Conservation (phyloP, 768 basidiomycete species). For the Kwoniella europaea region DNA sequence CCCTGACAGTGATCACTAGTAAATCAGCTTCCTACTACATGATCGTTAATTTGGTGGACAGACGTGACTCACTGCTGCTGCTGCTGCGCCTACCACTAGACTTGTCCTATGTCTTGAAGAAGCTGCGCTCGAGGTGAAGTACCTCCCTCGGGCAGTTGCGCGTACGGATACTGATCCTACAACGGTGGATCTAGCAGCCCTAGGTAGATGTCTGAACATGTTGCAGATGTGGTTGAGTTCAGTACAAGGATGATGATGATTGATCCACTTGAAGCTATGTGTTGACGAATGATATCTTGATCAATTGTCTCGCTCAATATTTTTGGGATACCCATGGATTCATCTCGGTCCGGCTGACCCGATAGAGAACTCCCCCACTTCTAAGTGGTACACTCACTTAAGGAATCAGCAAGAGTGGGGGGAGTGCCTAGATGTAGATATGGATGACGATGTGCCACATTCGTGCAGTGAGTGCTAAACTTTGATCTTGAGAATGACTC, state of each 20-base stretch:
- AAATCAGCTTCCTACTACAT: neutral
- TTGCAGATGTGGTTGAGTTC: neutral
- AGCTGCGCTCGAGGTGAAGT: neutral
- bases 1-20: neutral
- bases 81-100: constrained; percentile 1
- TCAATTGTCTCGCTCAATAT: too few relatives aligned
- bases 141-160: neutral
- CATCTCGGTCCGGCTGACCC: too few relatives aligned
- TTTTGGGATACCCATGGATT: too few relatives aligned
- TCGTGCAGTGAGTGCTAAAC: neutral
- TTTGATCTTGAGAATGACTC: neutral
- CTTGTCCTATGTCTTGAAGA: constrained; percentile 2
- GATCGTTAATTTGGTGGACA: neutral
- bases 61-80: constrained; percentile 8
- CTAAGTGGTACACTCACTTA: too few relatives aligned
- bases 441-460: neutral
- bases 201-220: neutral
- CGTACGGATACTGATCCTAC: neutral
- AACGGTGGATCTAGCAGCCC: neutral
- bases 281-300: neutral
- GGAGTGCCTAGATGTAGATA: too few relatives aligned
- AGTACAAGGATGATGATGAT: neutral
- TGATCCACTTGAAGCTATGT: neutral
- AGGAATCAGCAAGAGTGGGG: too few relatives aligned
- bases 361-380: too few relatives aligned